Evolutionary conservation across 495 filamentous ascomycete genomes (phyloP).

Genomic region (Penicillium paradoxum): DNA sequence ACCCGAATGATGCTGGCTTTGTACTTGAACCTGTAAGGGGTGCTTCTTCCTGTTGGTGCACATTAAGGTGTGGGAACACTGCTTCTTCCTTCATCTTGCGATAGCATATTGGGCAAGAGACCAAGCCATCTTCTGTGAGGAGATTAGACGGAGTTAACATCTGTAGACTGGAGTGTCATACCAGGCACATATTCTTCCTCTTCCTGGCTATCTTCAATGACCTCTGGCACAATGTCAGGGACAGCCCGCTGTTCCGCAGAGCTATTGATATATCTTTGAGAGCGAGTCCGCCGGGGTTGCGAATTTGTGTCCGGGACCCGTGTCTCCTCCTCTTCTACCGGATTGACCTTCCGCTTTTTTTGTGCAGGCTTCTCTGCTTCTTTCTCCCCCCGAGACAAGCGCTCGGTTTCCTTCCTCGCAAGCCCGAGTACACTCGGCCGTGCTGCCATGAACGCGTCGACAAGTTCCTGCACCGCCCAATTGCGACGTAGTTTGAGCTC

Average conservation of each 20-base stretch:
- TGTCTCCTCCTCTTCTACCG: constrained; percentile 17
- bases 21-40: constrained; percentile 10
- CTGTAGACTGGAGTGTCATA: background rate
- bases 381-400: constrained; percentile 13
- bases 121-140: constrained; percentile 62
- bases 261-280: constrained; percentile 11
- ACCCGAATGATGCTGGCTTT: constrained; percentile 29
- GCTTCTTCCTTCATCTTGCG: constrained; percentile 66
- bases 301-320: constrained; percentile 8
- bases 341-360: constrained; percentile 45
- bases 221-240: constrained; percentile 8
- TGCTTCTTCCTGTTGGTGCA: constrained; percentile 25
- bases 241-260: background rate
- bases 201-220: constrained; percentile 39
- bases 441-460: constrained; percentile 68
- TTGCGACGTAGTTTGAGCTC: constrained; percentile 81
- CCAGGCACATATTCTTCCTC: constrained; percentile 28
- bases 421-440: constrained; percentile 58
- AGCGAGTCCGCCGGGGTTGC: constrained; percentile 39
- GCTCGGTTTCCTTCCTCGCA: constrained; percentile 41
- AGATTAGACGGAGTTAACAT: constrained; percentile 24
- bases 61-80: constrained; percentile 73
- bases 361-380: constrained; percentile 17
- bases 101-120: constrained; percentile 76
- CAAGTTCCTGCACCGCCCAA: constrained; percentile 74